Evolutionary conservation across 305 asterid genomes (phyloP).

Genomic region (Ajuga reptans): DNA sequence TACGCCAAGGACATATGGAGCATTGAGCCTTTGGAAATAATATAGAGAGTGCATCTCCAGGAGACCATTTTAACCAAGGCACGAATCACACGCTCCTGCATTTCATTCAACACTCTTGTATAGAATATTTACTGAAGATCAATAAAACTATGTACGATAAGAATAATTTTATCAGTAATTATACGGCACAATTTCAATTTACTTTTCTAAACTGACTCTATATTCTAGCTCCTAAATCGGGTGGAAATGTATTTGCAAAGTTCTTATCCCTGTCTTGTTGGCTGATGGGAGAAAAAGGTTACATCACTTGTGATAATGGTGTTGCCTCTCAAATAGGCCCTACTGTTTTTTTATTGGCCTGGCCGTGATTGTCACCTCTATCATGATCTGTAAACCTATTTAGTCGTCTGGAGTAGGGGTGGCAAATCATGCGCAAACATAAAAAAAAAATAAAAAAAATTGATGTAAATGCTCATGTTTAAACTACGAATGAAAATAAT

Average conservation of each 20-base stretch:
- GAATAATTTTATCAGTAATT: background rate
- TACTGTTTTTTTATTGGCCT: no score
- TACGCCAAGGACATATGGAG: constrained; percentile 80
- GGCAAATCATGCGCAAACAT: no score
- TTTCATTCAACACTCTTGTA: background rate
- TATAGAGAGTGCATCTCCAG: constrained; percentile 8
- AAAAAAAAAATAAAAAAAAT: no score
- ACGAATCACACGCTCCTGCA: background rate
- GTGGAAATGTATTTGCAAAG: background rate
- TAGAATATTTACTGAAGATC: background rate
- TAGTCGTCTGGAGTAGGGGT: no score
- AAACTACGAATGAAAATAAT: no score
- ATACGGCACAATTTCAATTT: background rate
- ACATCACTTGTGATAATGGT: no score
- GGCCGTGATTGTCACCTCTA: no score
- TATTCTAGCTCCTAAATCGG: background rate
- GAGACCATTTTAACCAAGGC: background rate
- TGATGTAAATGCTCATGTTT: no score
- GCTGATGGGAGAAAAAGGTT: background rate
- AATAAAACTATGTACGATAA: background rate
- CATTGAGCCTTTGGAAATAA: constrained; percentile 45
- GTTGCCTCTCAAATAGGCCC: no score
- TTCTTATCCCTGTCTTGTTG: background rate
- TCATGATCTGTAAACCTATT: no score
- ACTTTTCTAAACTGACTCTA: background rate